Conservation (phyloP, 257 asterid genomes). For the Solanum dulcamara region DNA sequence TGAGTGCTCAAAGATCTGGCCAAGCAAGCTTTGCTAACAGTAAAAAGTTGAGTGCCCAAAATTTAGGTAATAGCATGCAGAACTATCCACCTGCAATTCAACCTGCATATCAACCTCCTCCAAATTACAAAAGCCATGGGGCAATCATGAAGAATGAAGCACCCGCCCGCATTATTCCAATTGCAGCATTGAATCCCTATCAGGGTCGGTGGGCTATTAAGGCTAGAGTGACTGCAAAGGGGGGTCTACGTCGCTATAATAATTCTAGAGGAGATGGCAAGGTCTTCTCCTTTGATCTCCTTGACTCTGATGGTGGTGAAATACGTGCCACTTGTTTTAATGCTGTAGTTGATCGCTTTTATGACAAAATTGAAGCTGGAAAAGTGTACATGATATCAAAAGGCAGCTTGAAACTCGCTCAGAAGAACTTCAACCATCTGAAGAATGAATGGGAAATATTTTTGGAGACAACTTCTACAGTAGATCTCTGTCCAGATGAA, state of each 20-base stretch:
- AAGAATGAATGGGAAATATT: conserved; percentile 93
- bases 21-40: conserved; percentile 20
- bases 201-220: conserved; percentile 98
- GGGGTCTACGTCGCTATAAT: conserved; percentile 79
- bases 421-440: conserved; percentile 89
- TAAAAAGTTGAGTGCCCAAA: conserved; percentile 17
- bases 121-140: conserved; percentile 67
- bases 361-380: conserved; percentile 63
- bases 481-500: conserved; percentile 80
- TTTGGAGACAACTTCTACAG: conserved; percentile 57
- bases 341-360: conserved; percentile 77
- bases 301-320: conserved; percentile 95
- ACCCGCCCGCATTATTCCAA: conserved; percentile 88
- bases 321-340: conserved; percentile 90
- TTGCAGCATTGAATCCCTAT: conserved; percentile 90
- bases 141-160: conserved; percentile 91
- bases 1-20: conserved; percentile 26
- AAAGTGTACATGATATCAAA: conserved; percentile 82
- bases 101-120: conserved; percentile 91
- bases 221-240: conserved; percentile 97
- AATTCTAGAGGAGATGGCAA: conserved; percentile 96
- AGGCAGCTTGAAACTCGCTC: conserved; percentile 91
- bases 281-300: conserved; percentile 91
- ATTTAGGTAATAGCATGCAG: conserved; percentile 30
- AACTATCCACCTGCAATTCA: conserved; percentile 63